Base-by-base conservation (phyloP, 768 basidiomycete genomes). In the Pleurotus tuber-regium region DNA sequence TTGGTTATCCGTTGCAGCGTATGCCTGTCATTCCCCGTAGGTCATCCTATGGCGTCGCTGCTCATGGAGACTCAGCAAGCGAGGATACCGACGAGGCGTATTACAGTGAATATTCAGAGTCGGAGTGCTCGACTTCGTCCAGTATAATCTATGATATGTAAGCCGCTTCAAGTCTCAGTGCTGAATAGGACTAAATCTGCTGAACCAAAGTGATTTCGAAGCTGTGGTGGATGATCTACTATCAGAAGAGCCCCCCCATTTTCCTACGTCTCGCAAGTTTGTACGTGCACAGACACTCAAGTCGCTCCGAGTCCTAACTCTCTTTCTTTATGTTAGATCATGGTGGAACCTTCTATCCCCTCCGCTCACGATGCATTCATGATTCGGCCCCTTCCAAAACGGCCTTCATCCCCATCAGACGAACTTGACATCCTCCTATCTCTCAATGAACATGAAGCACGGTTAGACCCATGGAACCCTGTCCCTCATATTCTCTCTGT, bases 391-490 rank as follows among this genome's bases (percentile, higher is more conserved):
- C 57, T 76, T 9, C 57, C 62, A 38, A 61, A 61, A 11, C 21
- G 30, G 9, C 24, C 41, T 4, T 10, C 41, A 8, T 25, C 46
- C 2, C 61, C 64, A 8, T 70, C 75, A 0, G 42, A 63, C 12
- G 77, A 80, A 54, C 61, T 77, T 5, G 54, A 66, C 21, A 55
- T 81, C 9, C 59, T 77, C 9, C 64, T 73, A 14, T 66, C 72
- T 11, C 69, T 80, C 49, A 80, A 80, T 52, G 65, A 70, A 12
- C 64, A 66, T 16, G 72, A 74, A 31, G 59, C 67, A 4, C 73
- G 80, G 10, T 57, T 64, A 40, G 80, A 82, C 57, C 79, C 79
- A 0, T 80, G 80, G 80, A 82, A 82, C 55, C 72, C 78, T 4
- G 64, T 70, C 7, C 79, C 78, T 3, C 76, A 75, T 38, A 64